These are phyloP conservation scores for Coemansia sp. DNA, from an alignment of 192 early-diverging fungal species.

Conservation along the genomic window DNA sequence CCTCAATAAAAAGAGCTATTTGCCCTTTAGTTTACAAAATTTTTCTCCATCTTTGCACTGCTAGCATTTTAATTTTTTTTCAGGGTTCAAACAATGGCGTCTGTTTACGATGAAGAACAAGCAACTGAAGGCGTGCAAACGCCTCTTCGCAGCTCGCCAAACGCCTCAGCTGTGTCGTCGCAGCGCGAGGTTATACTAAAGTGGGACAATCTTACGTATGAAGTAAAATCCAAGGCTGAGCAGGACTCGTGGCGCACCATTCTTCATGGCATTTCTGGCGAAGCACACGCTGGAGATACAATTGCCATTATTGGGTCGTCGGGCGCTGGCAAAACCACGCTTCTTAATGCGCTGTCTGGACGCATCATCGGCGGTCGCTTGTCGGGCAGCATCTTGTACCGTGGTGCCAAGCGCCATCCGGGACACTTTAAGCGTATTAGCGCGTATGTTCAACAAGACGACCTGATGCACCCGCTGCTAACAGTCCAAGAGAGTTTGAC, in stretches of 20 bases:
- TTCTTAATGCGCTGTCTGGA: slow-evolving; percentile 79
- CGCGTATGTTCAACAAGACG: slow-evolving; percentile 58
- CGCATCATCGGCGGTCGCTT: slow-evolving; percentile 61
- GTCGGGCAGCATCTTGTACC: slow-evolving; percentile 57
- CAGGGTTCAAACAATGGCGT: not conserved
- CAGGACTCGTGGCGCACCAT: slow-evolving; percentile 47
- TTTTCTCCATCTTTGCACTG: no score
- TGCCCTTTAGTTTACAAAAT: no score
- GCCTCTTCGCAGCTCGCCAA: slow-evolving; percentile 4
- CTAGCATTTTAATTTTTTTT: not conserved
- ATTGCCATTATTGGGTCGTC: slow-evolving; percentile 91
- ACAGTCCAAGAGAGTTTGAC: slow-evolving; percentile 77
- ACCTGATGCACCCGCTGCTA: slow-evolving; percentile 59
- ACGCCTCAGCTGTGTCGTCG: not conserved
- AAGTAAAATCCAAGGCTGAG: slow-evolving; percentile 39
- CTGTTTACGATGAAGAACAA: slow-evolving; percentile 1
- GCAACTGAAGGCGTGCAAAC: slow-evolving; percentile 2
- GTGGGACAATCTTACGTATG: slow-evolving; percentile 46
- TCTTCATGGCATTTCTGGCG: slow-evolving; percentile 70
- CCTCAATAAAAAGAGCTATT: no score
- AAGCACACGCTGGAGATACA: slow-evolving; percentile 68
- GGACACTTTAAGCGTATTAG: slow-evolving; percentile 52
- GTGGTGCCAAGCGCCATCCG: slow-evolving; percentile 53
- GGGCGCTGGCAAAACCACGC: slow-evolving; percentile 87
- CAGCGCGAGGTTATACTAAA: slow-evolving; percentile 33